Base-by-base conservation (phyloP, 2,329 filamentous ascomycete genomes). In the Fusarium brachygibbosum region DNA sequence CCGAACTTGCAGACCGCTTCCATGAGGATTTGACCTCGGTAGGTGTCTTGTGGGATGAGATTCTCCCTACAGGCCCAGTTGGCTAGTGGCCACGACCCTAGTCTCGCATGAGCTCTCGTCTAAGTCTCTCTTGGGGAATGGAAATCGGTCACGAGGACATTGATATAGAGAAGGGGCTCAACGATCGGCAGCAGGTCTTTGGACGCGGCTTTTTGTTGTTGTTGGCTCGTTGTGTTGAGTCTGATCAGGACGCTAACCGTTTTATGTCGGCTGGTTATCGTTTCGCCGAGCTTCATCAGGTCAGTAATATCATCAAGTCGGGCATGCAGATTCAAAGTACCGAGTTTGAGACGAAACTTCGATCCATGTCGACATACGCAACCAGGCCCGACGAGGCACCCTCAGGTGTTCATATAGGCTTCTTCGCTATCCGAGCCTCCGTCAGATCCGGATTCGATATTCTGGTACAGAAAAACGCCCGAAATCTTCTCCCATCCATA, bases 201-300 rank as follows among this genome's bases (percentile, higher is more conserved):
- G 91, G 91, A 6, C 89, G 89, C 62, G 93, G 94, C 1, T 93
- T 94, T 56, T 84, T 97, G 49, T 87, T 97, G 77, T 94, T 97
- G 72, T 85, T 96, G 12, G 90, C 93, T 7, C 91, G 90, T 12
- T 85, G 85, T 45, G 83, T 91, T 3, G 82, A 84, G 34, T 82
- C 79, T 37, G 82, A 83, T 32, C 81, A 85, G 1, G 91, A 94
- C 37, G 84, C 87, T 0, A 84, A 87, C 51, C 85, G 86, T 8
- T 31, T 31, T 31, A 11, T 31, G 29, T 31, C 29, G 12, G 29
- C 29, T 11, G 29, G 29, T 11, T 31, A 31, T 31, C 29, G 29
- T 8, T 31, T 31, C 29, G 29, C 29, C 29, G 85, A 88, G 32
- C 80, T 90, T 14, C 85, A 86, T 58, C 89, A 93, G 64, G 90